Conservation (phyloP, 805 yeast species). For the Ogataea philodendri region DNA sequence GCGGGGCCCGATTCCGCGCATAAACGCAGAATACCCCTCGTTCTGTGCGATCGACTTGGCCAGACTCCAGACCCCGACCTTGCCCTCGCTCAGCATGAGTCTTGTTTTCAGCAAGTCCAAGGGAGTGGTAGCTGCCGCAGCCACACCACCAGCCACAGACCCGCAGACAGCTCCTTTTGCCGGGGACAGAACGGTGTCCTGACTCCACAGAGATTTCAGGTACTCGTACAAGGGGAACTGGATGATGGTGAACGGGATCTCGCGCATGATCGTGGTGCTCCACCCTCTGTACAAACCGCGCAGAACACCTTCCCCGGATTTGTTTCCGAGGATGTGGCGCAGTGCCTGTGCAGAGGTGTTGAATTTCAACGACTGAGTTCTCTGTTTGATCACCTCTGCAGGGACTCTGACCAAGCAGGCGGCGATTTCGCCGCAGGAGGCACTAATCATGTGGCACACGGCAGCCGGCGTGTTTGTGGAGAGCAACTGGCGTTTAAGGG, state of each 20-base stretch:
- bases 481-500: constrained; percentile 46
- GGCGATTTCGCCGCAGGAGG: constrained; percentile 86
- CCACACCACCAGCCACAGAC: constrained; percentile 76
- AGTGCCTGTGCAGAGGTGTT: constrained; percentile 66
- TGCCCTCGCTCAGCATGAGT: constrained; percentile 67
- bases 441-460: constrained; percentile 77
- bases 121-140: constrained; percentile 81
- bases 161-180: constrained; percentile 83
- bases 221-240: constrained; percentile 93
- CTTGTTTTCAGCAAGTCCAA: constrained; percentile 79
- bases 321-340: constrained; percentile 55
- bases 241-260: constrained; percentile 93
- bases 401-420: constrained; percentile 97
- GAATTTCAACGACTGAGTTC: constrained; percentile 75
- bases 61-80: constrained; percentile 46
- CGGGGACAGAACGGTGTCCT: constrained; percentile 48
- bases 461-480: constrained; percentile 34
- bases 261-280: constrained; percentile 88
- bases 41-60: constrained; percentile 55
- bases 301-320: constrained; percentile 73
- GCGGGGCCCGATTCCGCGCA: constrained; percentile 89
- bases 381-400: constrained; percentile 92
- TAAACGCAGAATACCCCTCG: constrained; percentile 73
- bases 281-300: constrained; percentile 90
- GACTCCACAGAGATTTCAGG: constrained; percentile 60